Conservation (phyloP, 768 basidiomycete species). For the Sistotremastrum niveocremeum region DNA sequence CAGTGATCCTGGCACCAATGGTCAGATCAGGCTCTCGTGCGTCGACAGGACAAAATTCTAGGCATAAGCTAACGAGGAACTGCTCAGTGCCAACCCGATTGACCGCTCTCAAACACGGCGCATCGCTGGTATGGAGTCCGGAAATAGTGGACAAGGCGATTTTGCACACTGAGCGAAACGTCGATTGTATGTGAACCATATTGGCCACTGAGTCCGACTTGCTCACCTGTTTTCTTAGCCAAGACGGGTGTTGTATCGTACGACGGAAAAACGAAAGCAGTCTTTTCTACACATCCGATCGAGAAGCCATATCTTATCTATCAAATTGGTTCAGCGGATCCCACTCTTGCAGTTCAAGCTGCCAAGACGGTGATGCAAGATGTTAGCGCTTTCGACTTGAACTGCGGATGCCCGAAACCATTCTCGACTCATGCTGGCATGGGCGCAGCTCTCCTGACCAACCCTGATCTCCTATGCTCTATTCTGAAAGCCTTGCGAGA, state of each 20-base stretch:
- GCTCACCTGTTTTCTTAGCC: conserved; percentile 32
- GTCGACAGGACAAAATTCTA: conserved; percentile 17
- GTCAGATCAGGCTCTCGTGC: conserved; percentile 82
- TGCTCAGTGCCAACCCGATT: conserved; percentile 68
- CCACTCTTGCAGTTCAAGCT: conserved; percentile 83
- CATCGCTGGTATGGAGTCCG: conserved; percentile 90
- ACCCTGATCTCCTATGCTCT: conserved; percentile 79
- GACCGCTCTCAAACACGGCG: conserved; percentile 83
- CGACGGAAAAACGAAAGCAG: conserved; percentile 67
- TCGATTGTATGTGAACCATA: conserved; percentile 59
- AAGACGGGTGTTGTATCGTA: conserved; percentile 79
- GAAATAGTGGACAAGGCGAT: conserved; percentile 97
- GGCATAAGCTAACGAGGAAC: conserved; percentile 10
- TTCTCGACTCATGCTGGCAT: conserved; percentile 91
- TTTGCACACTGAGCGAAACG: conserved; percentile 64
- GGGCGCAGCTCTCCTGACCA: conserved; percentile 90
- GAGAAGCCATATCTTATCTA: conserved; percentile 92
- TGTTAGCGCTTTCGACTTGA: conserved; percentile 89
- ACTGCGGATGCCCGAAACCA: conserved; percentile 95
- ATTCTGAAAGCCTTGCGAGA: conserved; percentile 71
- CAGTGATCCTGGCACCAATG: conserved; percentile 96
- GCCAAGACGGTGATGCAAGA: conserved; percentile 78
- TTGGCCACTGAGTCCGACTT: not conserved
- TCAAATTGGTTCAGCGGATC: conserved; percentile 87
- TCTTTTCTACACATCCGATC: conserved; percentile 87